phyloP scores from a whole-genome alignment of 2,329 filamentous ascomycete genomes.

The Diaporthe aspalathi region DNA sequence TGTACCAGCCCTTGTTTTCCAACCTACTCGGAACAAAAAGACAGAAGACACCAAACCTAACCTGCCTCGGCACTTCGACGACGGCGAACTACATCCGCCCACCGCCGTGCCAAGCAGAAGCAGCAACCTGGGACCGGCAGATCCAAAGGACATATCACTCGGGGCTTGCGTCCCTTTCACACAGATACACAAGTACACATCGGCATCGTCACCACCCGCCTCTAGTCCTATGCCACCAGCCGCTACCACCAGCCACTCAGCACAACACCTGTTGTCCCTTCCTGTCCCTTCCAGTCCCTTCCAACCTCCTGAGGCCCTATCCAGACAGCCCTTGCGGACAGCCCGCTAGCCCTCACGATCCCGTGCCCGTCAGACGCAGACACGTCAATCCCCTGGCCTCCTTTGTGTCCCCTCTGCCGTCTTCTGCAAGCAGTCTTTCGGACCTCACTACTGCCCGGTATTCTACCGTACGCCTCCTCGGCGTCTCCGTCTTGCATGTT shows the following conservation, averaged over 20 bases:
- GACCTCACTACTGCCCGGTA: neutral
- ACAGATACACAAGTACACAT: conserved; percentile 2
- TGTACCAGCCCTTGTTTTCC: neutral
- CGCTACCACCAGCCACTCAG: neutral
- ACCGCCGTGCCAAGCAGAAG: neutral
- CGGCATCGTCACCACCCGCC: neutral
- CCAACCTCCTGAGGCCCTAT: neutral
- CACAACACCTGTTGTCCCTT: neutral
- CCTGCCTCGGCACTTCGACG: neutral
- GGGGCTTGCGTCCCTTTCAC: neutral
- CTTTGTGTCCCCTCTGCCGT: conserved; percentile 6
- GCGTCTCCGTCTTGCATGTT: conserved; percentile 10
- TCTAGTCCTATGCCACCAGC: conserved; percentile 3
- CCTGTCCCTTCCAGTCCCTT: too few relatives aligned
- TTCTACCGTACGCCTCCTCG: neutral
- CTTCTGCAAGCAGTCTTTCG: neutral
- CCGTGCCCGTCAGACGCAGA: neutral
- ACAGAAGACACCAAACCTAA: neutral
- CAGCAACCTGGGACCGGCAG: neutral
- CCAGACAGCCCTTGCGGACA: conserved; percentile 26
- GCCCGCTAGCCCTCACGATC: conserved; percentile 9
- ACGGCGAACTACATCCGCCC: neutral
- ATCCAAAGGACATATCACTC: too few relatives aligned
- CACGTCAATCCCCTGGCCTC: neutral
- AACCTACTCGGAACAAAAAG: neutral